phyloP scores from a whole-genome alignment of 305 asterid genomes.

The Solanum hybrid region DNA sequence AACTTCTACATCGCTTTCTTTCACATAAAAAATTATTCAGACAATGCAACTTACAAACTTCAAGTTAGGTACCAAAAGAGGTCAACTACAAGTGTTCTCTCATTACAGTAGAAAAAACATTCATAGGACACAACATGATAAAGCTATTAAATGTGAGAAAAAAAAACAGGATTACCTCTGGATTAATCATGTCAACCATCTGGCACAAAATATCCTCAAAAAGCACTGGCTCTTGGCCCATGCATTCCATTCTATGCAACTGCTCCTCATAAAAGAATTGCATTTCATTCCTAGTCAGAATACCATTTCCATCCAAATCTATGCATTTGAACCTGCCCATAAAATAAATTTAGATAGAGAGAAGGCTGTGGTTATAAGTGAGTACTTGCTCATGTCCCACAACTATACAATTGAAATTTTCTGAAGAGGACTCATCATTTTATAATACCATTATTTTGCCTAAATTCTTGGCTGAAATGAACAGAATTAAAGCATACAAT shows the following conservation, averaged over 20 bases:
- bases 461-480: background rate
- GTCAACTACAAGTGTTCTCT: background rate
- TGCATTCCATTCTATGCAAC: conserved; percentile 99
- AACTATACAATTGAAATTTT: background rate
- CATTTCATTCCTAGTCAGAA: conserved; percentile 86
- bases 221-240: conserved; percentile 99
- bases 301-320: conserved; percentile 95
- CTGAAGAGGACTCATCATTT: background rate
- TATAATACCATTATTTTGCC: background rate
- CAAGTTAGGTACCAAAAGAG: background rate
- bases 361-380: background rate
- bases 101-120: background rate
- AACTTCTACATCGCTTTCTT: background rate
- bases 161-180: conserved; percentile 49
- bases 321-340: conserved; percentile 92
- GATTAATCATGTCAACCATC: conserved; percentile 90
- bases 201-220: conserved; percentile 98
- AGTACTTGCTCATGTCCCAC: background rate
- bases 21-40: background rate
- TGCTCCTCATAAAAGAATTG: conserved; percentile 99
- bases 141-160: background rate
- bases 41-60: background rate
- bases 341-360: background rate
- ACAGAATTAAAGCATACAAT: background rate
- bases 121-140: background rate